Evolutionary conservation across 2,329 filamentous ascomycete species (phyloP), one percentile per base, ranked within the genome.

Genomic region (Sporothrix dimorphospora): DNA sequence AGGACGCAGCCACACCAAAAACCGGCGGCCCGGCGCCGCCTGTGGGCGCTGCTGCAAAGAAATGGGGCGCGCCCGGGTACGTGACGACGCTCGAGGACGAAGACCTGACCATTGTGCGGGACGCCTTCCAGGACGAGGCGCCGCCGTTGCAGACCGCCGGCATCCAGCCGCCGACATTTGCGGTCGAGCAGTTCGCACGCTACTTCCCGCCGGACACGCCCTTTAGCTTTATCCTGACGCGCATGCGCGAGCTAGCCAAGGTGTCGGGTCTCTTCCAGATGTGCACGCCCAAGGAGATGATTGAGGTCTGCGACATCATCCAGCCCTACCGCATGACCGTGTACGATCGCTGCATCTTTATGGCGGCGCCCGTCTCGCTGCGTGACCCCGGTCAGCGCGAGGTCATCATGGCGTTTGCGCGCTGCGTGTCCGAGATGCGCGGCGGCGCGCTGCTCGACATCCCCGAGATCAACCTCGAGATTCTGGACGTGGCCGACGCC

Each of bases 181-280:
- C 94, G 2, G 83, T 97, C 45, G 89, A 96, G 78, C 87, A 88
- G 8, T 96, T 98, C 78, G 87, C 92, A 1, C 87, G 88, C 2
- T 96, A 95, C 78, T 97, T 97, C 77, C 93, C 94, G 0, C 87
- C 89, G 0, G 87, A 88, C 6, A 94, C 93, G 0, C 93, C 94
- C 0, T 92, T 98, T 76, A 91, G 90, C 75, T 97, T 94, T 78
- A 90, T 98, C 73, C 81, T 98, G 71, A 85, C 90, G 74, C 91
- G 92, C 2, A 84, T 98, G 66, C 85, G 91, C 74, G 90, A 94
- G 71, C 85, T 95, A 9, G 87, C 89, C 1, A 83, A 85, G 38
- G 82, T 92, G 11, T 88, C 90, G 70, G 81, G 85, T 0, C 86
- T 87, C 1, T 98, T 94, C 80, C 89, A 91, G 75, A 82, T 98